Conservation (phyloP, 106 monocot species). For the Dioscorea alata region DNA sequence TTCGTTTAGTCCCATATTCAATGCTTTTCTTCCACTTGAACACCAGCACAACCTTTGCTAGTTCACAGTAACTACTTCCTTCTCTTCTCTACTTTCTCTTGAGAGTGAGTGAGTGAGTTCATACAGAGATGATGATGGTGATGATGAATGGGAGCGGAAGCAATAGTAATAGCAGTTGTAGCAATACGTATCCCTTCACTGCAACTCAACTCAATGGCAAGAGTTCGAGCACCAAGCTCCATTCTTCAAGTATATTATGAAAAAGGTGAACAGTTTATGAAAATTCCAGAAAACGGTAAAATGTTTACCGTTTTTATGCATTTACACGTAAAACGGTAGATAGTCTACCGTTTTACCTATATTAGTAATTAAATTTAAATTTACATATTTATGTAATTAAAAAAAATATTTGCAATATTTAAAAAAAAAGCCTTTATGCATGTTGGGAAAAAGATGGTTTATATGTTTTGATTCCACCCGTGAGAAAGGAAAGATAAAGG, state of each 20-base stretch:
- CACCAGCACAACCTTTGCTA: not conserved
- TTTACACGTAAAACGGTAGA: too few species aligned
- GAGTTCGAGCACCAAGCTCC: conserved; percentile 93
- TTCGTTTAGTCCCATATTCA: not conserved
- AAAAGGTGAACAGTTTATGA: too few species aligned
- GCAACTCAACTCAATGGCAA: conserved; percentile 89
- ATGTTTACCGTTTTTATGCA: too few species aligned
- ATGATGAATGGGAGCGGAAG: conserved; percentile 54
- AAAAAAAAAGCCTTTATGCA: too few species aligned
- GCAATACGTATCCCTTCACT: conserved; percentile 62
- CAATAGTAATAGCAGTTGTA: not conserved
- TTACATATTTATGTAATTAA: too few species aligned
- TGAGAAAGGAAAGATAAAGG: too few species aligned
- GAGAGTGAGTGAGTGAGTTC: not conserved
- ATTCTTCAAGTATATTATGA: conserved; percentile 96
- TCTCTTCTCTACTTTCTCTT: not conserved
- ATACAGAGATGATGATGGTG: conserved; percentile 10
- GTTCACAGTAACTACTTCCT: not conserved
- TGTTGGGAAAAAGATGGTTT: too few species aligned
- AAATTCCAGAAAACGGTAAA: too few species aligned
- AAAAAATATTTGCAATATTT: too few species aligned
- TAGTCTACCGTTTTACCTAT: too few species aligned
- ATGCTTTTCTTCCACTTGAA: not conserved
- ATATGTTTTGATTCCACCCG: too few species aligned
- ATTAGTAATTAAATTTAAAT: too few species aligned